A percentile compares a stretch with the other conserved stretches of the same genome.
These are phyloP conservation scores for Diaporthe caulivora DNA, from an alignment of 2,329 filamentous ascomycete genomes.

Conservation along the genomic window DNA sequence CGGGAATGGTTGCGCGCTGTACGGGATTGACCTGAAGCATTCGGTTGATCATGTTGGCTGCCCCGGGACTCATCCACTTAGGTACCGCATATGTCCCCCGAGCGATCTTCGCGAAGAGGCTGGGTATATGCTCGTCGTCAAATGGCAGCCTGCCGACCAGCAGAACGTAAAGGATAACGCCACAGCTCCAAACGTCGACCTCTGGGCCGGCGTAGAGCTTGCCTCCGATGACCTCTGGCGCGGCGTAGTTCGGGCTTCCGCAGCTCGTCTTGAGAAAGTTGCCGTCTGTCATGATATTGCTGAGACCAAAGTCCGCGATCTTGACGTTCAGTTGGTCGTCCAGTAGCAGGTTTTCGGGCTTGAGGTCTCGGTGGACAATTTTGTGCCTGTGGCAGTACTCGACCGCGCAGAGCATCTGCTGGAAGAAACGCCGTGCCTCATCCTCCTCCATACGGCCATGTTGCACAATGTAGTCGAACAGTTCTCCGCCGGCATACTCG, in stretches of 20 bases:
- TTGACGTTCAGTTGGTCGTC: conserved; percentile 98
- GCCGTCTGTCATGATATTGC: conserved; percentile 99
- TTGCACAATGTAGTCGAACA: conserved; percentile 98
- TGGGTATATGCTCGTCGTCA: conserved; percentile 98
- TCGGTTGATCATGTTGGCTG: conserved; percentile 84
- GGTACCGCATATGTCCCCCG: conserved; percentile 94
- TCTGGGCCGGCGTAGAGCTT: conserved; percentile 98
- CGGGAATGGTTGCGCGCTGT: conserved; percentile 91
- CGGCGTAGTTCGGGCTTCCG: conserved; percentile 97
- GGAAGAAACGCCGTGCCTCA: conserved; percentile 97
- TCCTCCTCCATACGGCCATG: conserved; percentile 91
- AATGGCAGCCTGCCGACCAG: conserved; percentile 89
- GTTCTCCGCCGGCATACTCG: conserved; percentile 94
- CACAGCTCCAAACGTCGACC: conserved; percentile 98
- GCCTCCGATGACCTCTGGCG: conserved; percentile 96
- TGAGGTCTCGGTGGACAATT: conserved; percentile 97
- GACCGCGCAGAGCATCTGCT: conserved; percentile 98
- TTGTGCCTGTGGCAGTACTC: conserved; percentile 99
- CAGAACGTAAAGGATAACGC: conserved; percentile 89
- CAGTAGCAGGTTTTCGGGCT: conserved; percentile 95
- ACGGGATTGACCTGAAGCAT: conserved; percentile 98
- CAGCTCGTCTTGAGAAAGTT: conserved; percentile 99
- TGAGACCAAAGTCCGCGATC: conserved; percentile 98
- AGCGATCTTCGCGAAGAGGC: conserved; percentile 97
- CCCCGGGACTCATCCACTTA: conserved; percentile 88